phyloP scores from a whole-genome alignment of 768 basidiomycete species.

The Lactarius sanguifluus region DNA sequence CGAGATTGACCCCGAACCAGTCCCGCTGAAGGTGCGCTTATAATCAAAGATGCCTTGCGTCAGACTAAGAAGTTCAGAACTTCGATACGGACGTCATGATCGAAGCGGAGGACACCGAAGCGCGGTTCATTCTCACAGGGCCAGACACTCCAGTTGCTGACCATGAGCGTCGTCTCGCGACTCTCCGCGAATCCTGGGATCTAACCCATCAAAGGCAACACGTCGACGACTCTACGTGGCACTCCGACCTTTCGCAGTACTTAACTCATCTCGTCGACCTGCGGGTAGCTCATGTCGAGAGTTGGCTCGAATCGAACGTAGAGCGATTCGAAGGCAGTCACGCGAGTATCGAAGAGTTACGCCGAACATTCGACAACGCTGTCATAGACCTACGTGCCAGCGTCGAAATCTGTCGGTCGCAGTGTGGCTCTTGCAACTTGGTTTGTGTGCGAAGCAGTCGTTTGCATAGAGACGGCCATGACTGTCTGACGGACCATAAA shows the following conservation, averaged over 20 bases:
- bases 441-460: constrained; percentile 44
- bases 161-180: constrained; percentile 33
- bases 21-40: constrained; percentile 48
- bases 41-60: background rate
- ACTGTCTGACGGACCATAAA: constrained; percentile 50
- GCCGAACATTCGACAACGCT: constrained; percentile 43
- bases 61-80: constrained; percentile 40
- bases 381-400: constrained; percentile 46
- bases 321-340: constrained; percentile 45
- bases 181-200: constrained; percentile 37
- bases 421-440: constrained; percentile 49
- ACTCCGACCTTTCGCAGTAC: constrained; percentile 38
- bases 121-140: constrained; percentile 38
- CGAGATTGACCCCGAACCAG: constrained; percentile 45
- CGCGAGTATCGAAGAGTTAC: constrained; percentile 48
- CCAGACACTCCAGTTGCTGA: constrained; percentile 22
- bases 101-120: constrained; percentile 36
- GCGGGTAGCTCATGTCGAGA: constrained; percentile 48
- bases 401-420: constrained; percentile 49
- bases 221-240: constrained; percentile 45
- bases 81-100: constrained; percentile 45
- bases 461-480: constrained; percentile 47
- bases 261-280: constrained; percentile 42
- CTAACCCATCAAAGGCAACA: constrained; percentile 36
- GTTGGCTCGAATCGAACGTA: constrained; percentile 52